Base-by-base conservation (phyloP, 805 yeast genomes). In the Candida nitratophila region DNA sequence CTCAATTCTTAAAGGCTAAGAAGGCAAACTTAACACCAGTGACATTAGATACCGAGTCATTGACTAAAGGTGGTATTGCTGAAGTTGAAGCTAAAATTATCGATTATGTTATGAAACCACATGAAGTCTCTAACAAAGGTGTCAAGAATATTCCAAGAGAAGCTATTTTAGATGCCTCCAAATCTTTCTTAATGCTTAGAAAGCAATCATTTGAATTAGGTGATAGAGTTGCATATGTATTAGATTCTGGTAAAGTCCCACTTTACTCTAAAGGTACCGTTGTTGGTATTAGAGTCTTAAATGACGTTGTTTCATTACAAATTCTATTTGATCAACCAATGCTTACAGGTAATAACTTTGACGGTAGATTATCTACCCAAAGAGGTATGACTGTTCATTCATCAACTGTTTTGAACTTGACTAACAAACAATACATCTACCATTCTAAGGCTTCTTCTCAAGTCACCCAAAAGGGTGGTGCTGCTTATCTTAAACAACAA, bases 211-310 rank as follows among this genome's bases (percentile, higher is more conserved):
- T 93, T 59, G 73, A 76, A 26, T 70, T 93, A 20, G 99, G 99
- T 54, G 97, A 93, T 57, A 77, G 99, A 48, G 87, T 93, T 27
- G 75, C 86, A 21, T 89, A 86, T 52, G 85, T 88, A 20, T 83
- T 84, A 53, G 86, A 82, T 53, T 79, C 86, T 21, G 98, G 98
- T 42, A 88, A 86, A 57, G 96, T 90, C 15, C 96, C 96, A 24
- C 65, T 82, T 45, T 88, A 84, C 58, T 74, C 86, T 22, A 84
- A 84, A 56, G 99, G 99, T 60, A 89, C 96, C 1, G 95, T 93
- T 44, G 83, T 86, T 41, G 83, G 85, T 9, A 69, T 75, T 44
- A 65, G 65, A 21, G 64, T 76, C 4, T 70, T 78, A 35, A 87
- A 86, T 36, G 73, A 78, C 31, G 77, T 81, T 52, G 72, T 78